Percentiles rank a stretch among this genome's conserved stretches.
phyloP scores from a whole-genome alignment of 2,329 filamentous ascomycete species.

The Huntiella abstrusa region DNA sequence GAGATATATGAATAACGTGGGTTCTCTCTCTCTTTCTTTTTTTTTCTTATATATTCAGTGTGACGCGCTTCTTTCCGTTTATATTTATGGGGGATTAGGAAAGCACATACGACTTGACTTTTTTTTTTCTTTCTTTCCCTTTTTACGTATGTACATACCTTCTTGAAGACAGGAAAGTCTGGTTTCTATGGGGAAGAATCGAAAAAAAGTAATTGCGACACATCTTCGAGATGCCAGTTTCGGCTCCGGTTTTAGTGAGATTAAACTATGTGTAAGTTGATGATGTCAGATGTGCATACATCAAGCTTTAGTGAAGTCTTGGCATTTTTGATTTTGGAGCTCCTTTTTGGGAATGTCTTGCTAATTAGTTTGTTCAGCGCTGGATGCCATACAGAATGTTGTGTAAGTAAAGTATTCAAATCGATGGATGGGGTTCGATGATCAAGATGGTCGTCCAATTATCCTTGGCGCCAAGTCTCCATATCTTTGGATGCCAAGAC shows the following conservation, averaged over 20 bases:
- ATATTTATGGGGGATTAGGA: too few species aligned
- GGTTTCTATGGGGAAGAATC: neutral
- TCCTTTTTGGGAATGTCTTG: neutral
- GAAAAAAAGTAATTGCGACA: too few species aligned
- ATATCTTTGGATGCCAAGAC: neutral
- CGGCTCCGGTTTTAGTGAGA: too few species aligned
- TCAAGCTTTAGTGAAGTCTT: neutral
- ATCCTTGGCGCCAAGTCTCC: neutral
- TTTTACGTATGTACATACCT: too few species aligned
- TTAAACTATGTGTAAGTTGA: constrained; percentile 8
- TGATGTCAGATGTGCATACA: neutral
- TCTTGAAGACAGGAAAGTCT: too few species aligned
- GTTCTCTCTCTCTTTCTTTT: neutral
- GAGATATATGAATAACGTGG: too few species aligned
- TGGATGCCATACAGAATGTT: constrained; percentile 26
- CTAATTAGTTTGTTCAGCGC: constrained; percentile 24
- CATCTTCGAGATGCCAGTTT: too few species aligned
- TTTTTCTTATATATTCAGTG: neutral
- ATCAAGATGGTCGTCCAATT: neutral
- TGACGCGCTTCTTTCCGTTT: neutral
- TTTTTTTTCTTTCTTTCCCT: neutral
- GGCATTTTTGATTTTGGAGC: neutral
- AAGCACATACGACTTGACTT: too few species aligned
- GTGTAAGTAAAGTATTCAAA: too few species aligned
- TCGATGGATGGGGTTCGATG: too few species aligned